These are phyloP conservation scores for Gossypium gossypioides DNA, from an alignment of 441 rosid genomes.

Conservation along the genomic window DNA sequence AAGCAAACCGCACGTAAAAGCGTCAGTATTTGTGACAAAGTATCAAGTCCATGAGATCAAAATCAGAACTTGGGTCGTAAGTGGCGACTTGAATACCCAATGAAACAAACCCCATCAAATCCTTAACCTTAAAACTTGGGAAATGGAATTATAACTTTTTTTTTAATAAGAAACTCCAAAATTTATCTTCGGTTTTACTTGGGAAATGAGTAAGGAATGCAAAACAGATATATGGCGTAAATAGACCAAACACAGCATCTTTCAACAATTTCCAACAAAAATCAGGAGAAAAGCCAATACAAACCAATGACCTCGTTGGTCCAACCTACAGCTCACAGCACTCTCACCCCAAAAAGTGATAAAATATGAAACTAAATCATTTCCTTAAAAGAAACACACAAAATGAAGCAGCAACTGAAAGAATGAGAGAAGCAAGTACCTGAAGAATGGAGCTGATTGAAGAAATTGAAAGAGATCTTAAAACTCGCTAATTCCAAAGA, in stretches of 20 bases:
- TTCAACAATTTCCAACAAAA: neutral
- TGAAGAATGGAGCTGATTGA: conserved; percentile 12
- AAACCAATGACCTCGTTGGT: conserved; percentile 1
- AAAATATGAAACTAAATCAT: neutral
- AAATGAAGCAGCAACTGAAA: neutral
- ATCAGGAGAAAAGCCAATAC: conserved; percentile 25
- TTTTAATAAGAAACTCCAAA: neutral
- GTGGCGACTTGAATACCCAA: neutral
- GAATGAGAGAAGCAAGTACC: conserved; percentile 18
- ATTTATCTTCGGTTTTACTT: neutral
- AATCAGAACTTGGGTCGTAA: neutral
- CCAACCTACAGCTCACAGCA: neutral
- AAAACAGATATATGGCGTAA: neutral
- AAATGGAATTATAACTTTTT: neutral
- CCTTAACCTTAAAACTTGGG: neutral
- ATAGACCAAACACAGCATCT: conserved; percentile 13
- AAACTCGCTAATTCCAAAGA: neutral
- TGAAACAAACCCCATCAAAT: neutral
- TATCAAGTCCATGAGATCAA: neutral
- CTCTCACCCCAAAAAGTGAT: neutral
- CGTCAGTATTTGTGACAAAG: conserved; percentile 4
- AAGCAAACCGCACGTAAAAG: conserved; percentile 10
- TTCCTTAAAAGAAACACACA: neutral
- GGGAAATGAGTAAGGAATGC: neutral
- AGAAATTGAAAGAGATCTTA: conserved; percentile 5